phyloP scores from a whole-genome alignment of 306 rosid genomes.

The Neltuma alba region DNA sequence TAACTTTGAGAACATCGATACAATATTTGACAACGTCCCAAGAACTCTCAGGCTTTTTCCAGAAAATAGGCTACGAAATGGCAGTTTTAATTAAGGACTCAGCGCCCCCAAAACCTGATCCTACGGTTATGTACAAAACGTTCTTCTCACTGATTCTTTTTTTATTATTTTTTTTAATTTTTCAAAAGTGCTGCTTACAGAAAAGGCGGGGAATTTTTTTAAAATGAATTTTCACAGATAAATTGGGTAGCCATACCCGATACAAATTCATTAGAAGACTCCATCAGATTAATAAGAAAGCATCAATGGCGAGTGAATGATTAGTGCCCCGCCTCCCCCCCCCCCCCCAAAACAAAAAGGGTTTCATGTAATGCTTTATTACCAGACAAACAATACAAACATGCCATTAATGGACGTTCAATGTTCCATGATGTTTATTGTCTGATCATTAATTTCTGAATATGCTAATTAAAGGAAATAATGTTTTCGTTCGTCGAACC shows the following conservation, averaged over 20 bases:
- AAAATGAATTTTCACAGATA: neutral
- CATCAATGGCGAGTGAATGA: neutral
- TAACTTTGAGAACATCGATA: neutral
- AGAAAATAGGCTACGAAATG: neutral
- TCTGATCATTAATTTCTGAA: neutral
- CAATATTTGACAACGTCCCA: neutral
- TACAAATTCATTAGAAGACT: neutral
- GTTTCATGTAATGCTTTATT: neutral
- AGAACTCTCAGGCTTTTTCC: neutral
- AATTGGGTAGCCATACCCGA: neutral
- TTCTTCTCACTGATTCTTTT: neutral
- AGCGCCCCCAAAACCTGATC: neutral
- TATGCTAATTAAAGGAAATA: neutral
- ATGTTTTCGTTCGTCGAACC: neutral
- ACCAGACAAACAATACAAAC: neutral
- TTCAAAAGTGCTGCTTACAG: neutral
- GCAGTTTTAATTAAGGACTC: neutral
- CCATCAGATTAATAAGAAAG: neutral
- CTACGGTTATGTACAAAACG: neutral
- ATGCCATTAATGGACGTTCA: neutral
- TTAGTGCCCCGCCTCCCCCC: neutral
- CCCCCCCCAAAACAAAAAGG: neutral
- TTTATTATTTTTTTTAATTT: neutral
- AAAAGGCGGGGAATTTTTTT: neutral
- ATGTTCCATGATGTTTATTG: neutral